These are phyloP conservation scores for Aspergillus caelatus DNA, from an alignment of 2,329 filamentous ascomycete species.

Conservation along the genomic window DNA sequence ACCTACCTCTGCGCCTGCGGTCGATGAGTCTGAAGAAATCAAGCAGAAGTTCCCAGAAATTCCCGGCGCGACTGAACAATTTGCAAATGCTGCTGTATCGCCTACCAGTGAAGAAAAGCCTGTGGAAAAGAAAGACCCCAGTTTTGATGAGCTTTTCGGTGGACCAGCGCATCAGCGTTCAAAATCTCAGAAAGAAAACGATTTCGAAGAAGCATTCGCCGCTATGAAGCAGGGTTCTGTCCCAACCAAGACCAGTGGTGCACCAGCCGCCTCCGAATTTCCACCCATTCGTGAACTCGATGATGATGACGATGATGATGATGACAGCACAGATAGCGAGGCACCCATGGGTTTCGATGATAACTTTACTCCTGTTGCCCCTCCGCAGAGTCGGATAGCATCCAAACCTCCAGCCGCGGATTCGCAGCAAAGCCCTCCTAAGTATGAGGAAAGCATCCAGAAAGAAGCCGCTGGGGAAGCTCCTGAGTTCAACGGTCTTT, in stretches of 20 bases:
- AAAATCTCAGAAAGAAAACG: constrained; percentile 49
- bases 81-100: constrained; percentile 52
- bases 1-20: constrained; percentile 31
- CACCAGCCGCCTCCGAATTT: constrained; percentile 67
- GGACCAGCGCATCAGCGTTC: constrained; percentile 47
- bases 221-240: constrained; percentile 52
- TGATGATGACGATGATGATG: constrained; percentile 75
- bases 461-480: constrained; percentile 34
- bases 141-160: constrained; percentile 51
- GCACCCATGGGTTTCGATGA: constrained; percentile 76
- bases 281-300: constrained; percentile 90
- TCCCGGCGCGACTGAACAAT: constrained; percentile 20
- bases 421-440: constrained; percentile 60
- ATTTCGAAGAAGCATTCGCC: constrained; percentile 52
- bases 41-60: constrained; percentile 26
- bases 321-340: constrained; percentile 67
- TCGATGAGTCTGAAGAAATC: constrained; percentile 34
- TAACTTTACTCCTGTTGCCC: constrained; percentile 74
- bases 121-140: constrained; percentile 37
- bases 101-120: constrained; percentile 27
- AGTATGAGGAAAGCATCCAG: constrained; percentile 35
- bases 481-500: constrained; percentile 42
- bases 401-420: constrained; percentile 52
- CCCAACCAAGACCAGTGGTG: constrained; percentile 41
- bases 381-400: constrained; percentile 34